phyloP scores from a whole-genome alignment of 805 yeast species.

The Myxozyma mucilagina region DNA sequence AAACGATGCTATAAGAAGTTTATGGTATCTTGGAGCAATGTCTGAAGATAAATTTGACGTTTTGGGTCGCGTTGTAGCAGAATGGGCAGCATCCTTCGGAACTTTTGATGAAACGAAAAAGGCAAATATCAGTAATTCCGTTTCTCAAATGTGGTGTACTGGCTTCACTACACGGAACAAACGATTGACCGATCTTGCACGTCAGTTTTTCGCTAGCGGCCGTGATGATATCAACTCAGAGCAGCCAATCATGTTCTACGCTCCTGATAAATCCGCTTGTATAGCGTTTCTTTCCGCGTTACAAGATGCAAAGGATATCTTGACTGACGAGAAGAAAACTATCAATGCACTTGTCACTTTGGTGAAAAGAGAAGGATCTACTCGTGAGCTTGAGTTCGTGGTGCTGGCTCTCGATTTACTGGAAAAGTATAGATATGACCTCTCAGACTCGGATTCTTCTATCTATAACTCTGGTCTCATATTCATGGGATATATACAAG shows the following conservation, averaged over 20 bases:
- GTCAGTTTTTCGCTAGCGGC: slow-evolving; percentile 1
- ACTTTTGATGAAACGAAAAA: background rate
- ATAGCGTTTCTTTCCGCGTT: background rate
- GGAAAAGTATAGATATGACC: background rate
- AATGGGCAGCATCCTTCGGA: background rate
- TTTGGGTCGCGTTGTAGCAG: slow-evolving; percentile 7
- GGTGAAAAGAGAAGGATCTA: background rate
- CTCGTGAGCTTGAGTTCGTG: background rate
- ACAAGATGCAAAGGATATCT: background rate
- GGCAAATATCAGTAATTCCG: slow-evolving; percentile 1
- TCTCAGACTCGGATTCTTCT: background rate
- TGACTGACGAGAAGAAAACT: background rate
- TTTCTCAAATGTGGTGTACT: slow-evolving; percentile 27
- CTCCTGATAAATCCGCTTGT: slow-evolving; percentile 1
- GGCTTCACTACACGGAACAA: slow-evolving; percentile 9
- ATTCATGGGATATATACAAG: background rate
- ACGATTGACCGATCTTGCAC: slow-evolving; percentile 4
- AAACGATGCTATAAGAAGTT: slow-evolving; percentile 20
- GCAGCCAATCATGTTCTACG: background rate
- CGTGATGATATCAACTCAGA: background rate
- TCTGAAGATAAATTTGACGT: slow-evolving; percentile 17
- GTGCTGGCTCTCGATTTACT: background rate
- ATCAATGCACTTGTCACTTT: background rate
- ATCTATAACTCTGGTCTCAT: background rate
- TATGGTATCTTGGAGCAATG: slow-evolving; percentile 20